Base-by-base conservation (phyloP, 139 green algal genomes). In the Parachlorella kessleri region DNA sequence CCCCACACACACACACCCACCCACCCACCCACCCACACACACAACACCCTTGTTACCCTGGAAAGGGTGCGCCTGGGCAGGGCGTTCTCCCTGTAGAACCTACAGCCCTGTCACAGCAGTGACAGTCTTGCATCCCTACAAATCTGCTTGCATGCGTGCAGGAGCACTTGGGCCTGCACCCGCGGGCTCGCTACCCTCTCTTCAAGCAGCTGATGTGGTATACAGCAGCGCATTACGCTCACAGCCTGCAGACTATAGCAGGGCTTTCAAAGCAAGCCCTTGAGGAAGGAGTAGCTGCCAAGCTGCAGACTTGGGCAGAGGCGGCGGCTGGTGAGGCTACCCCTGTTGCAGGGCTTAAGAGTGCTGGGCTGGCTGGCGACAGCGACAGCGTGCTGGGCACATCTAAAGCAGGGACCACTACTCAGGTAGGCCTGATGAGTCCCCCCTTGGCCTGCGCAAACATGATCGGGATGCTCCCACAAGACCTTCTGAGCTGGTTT, bases 161-260 rank as follows among this genome's bases (percentile, higher is more conserved):
- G 48, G 48, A 59, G 48, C 48, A 59, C 48, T 18, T 59, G 48
- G 73, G 9, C 3, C 32, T 76, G 67, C 66, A 48, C 35, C 73
- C 68, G 1, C 55, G 59, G 37, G 65, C 63, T 40, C 70, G 68
- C 30, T 80, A 64, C 55, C 70, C 79, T 24, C 42, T 55, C 24
- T 73, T 84, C 40, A 73, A 76, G 79, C 55, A 75, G 33, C 33
- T 76, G 30, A 69, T 83, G 73, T 84, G 79, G 79, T 76, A 81
- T 39, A 32, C 41, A 3, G 79, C 79, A 4, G 68, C 74, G 4
- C 42, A 72, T 28, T 76, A 67, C 26, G 36, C 41, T 18, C 23
- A 21, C 36, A 48, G 40, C 9, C 67, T 84, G 68, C 76, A 65
- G 35, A 48, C 38, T 23, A 48, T 77, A 53, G 30, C 68, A 1